A percentile compares a stretch with the other conserved stretches of the same genome.
Conservation (phyloP, 2,329 filamentous ascomycete genomes). For the Byssochlamys sp. region DNA sequence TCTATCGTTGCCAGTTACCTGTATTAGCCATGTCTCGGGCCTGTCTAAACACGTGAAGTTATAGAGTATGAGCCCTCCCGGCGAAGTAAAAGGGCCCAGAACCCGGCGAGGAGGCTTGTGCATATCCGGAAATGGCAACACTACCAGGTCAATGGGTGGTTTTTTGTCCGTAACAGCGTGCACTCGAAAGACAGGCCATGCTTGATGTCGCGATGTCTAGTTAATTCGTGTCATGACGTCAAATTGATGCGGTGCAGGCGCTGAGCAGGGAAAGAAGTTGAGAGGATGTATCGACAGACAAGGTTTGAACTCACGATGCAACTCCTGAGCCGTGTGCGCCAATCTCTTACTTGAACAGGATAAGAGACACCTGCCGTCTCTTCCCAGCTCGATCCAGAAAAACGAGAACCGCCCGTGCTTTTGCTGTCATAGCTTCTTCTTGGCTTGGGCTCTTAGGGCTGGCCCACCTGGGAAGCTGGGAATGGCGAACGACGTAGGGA, state of each 20-base stretch:
- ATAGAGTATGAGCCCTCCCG: background rate
- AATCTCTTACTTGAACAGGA: background rate
- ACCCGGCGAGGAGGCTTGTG: background rate
- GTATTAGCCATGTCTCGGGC: background rate
- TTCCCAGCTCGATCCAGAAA: background rate
- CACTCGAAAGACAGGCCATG: background rate
- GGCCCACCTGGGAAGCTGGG: background rate
- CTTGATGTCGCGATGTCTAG: background rate
- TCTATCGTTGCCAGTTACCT: background rate
- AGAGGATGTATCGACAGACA: background rate
- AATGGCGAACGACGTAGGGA: background rate
- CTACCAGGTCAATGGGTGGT: background rate
- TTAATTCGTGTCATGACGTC: conserved; percentile 6
- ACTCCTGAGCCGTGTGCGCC: background rate
- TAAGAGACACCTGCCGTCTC: background rate
- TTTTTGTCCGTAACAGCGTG: background rate
- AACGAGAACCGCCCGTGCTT: background rate
- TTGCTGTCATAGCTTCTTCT: background rate
- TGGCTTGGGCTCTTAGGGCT: background rate
- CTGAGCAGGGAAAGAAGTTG: background rate
- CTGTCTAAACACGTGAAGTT: background rate
- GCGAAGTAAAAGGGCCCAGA: background rate
- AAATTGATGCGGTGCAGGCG: conserved; percentile 6
- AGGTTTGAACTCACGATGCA: background rate
- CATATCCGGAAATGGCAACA: background rate